phyloP scores from a whole-genome alignment of 2,329 filamentous ascomycete genomes.

The Alternaria novae-zelandiae region DNA sequence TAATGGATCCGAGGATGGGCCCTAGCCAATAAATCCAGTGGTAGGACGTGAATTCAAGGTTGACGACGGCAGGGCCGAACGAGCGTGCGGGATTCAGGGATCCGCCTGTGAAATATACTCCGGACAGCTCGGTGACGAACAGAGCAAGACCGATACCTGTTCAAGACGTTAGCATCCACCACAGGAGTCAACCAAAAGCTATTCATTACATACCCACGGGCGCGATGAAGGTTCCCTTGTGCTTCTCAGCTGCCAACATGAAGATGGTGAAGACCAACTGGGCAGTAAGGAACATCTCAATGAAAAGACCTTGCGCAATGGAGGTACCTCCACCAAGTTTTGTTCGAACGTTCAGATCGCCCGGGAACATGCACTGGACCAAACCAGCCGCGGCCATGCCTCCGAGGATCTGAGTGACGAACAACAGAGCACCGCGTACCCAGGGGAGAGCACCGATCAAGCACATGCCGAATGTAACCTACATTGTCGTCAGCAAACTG shows the following conservation, averaged over 20 bases:
- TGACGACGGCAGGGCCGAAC: conserved; percentile 52
- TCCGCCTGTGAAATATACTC: conserved; percentile 54
- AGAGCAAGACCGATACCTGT: conserved; percentile 67
- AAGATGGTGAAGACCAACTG: conserved; percentile 44
- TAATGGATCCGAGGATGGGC: conserved; percentile 48
- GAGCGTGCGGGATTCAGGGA: conserved; percentile 54
- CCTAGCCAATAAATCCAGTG: conserved; percentile 54
- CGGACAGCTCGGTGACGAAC: conserved; percentile 57
- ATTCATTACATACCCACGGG: conserved; percentile 60
- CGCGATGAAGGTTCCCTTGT: conserved; percentile 64
- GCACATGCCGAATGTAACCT: conserved; percentile 43
- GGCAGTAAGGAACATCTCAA: conserved; percentile 30
- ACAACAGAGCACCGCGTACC: conserved; percentile 21
- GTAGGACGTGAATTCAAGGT: conserved; percentile 42
- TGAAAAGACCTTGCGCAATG: conserved; percentile 27
- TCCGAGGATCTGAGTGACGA: conserved; percentile 31
- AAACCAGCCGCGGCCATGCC: conserved; percentile 35
- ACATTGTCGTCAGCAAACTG: background rate
- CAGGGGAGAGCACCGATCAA: conserved; percentile 21
- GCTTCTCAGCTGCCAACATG: conserved; percentile 65
- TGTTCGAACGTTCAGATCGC: conserved; percentile 25
- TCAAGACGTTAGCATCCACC: background rate
- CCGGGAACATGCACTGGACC: conserved; percentile 34
- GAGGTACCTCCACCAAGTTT: conserved; percentile 18
- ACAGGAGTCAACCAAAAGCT: background rate